phyloP scores from a whole-genome alignment of 1,284 basidiomycete species.

The Trichosporon sp. region DNA sequence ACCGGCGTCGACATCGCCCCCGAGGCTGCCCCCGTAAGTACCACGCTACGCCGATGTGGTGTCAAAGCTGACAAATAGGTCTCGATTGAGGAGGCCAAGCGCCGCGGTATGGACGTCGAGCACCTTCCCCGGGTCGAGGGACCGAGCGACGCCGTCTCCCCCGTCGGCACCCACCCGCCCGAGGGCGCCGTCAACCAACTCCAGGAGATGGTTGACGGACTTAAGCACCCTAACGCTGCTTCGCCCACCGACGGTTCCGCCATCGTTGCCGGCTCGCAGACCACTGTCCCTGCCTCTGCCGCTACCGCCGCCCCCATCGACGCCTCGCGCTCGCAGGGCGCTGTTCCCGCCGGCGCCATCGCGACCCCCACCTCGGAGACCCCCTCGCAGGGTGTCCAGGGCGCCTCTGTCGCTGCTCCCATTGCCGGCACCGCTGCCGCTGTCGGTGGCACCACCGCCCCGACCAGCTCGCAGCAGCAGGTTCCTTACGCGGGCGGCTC shows the following conservation, averaged over 20 bases:
- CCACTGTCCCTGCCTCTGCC: conserved; percentile 17
- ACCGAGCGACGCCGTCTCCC: conserved; percentile 38
- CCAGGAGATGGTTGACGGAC: conserved; percentile 45
- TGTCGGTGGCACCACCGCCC: background rate
- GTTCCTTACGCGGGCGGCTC: background rate
- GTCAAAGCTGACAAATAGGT: conserved; percentile 26
- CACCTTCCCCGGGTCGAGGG: conserved; percentile 40
- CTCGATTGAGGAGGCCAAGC: conserved; percentile 51
- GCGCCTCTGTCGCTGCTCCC: background rate
- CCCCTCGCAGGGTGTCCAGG: background rate
- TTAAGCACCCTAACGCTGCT: conserved; percentile 35
- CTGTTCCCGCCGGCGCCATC: background rate
- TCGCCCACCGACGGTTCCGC: conserved; percentile 18
- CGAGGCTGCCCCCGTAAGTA: conserved; percentile 47
- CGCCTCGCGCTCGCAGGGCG: background rate
- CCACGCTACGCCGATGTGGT: background rate
- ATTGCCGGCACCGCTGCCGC: background rate
- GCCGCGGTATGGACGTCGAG: conserved; percentile 49
- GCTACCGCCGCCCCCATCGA: conserved; percentile 8
- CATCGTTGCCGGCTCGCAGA: background rate
- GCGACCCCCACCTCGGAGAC: conserved; percentile 22
- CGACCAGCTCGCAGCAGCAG: background rate
- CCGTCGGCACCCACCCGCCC: conserved; percentile 40
- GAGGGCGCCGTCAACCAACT: conserved; percentile 43
- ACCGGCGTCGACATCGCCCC: conserved; percentile 50